Evolutionary conservation across 345 rosid species (phyloP).

Genomic region (Eucalyptus melliodora): DNA sequence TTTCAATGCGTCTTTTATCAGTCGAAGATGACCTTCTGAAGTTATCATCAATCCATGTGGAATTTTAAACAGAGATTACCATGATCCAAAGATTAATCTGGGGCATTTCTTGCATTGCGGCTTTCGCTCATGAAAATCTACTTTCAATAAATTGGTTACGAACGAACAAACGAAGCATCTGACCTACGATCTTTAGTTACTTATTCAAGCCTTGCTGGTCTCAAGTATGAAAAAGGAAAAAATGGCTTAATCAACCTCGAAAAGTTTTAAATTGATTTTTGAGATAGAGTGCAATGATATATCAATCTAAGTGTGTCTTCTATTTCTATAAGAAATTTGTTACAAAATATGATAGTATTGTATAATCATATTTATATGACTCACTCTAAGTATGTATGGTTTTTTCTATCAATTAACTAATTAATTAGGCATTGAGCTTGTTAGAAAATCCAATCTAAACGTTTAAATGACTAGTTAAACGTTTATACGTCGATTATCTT

Average conservation of each 20-base stretch:
- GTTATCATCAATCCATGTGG: background rate
- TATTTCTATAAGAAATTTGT: background rate
- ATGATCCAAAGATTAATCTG: background rate
- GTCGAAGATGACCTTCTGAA: background rate
- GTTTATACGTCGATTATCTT: no score
- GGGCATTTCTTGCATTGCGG: background rate
- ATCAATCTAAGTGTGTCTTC: background rate
- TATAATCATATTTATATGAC: background rate
- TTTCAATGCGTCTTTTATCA: background rate
- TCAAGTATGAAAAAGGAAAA: background rate
- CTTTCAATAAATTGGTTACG: background rate
- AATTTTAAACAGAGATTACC: background rate
- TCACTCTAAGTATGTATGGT: background rate
- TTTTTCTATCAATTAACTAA: background rate
- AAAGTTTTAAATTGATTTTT: background rate
- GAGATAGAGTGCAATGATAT: background rate
- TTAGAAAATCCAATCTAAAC: background rate
- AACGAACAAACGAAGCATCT: background rate
- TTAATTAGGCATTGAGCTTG: background rate
- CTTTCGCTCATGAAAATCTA: background rate
- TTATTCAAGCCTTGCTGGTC: background rate
- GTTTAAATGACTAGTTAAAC: background rate
- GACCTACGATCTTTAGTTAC: background rate
- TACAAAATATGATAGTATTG: background rate
- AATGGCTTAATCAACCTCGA: background rate